Evolutionary conservation across 2,329 filamentous ascomycete genomes (phyloP).

Genomic region (Exophiala viscosa): DNA sequence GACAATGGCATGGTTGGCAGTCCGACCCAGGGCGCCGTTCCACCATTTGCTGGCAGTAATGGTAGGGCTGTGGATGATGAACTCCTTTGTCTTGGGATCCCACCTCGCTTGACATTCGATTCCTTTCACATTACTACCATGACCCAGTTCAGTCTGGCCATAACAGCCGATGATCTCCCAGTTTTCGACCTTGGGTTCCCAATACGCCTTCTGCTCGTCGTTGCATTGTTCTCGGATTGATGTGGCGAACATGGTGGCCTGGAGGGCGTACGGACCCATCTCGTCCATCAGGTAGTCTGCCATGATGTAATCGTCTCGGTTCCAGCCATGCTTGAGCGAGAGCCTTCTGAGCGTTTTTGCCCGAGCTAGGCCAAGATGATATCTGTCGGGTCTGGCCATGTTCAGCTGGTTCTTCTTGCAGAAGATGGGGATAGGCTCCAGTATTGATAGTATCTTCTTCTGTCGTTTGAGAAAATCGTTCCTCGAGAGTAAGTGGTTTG

Average conservation of each 20-base stretch:
- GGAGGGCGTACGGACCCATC: slow-evolving; percentile 50
- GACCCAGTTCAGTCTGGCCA: slow-evolving; percentile 51
- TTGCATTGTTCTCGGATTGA: slow-evolving; percentile 51
- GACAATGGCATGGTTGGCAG: slow-evolving; percentile 55
- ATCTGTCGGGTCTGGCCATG: slow-evolving; percentile 50
- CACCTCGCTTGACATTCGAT: slow-evolving; percentile 49
- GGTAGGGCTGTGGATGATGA: slow-evolving; percentile 50
- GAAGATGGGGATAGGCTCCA: slow-evolving; percentile 49
- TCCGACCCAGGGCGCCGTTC: slow-evolving; percentile 52
- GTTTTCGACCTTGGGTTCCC: slow-evolving; percentile 48
- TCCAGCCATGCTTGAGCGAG: slow-evolving; percentile 46
- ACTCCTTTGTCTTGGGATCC: slow-evolving; percentile 44
- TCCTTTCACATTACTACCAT: slow-evolving; percentile 52
- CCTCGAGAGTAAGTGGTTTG: slow-evolving; percentile 44
- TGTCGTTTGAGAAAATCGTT: slow-evolving; percentile 50
- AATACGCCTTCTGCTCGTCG: slow-evolving; percentile 46
- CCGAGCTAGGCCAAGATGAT: slow-evolving; percentile 51
- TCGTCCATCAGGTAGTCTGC: slow-evolving; percentile 52
- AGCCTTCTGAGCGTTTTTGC: slow-evolving; percentile 50
- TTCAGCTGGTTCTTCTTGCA: slow-evolving; percentile 50
- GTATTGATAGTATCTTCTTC: slow-evolving; percentile 42
- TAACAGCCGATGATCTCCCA: slow-evolving; percentile 53
- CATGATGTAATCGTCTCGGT: slow-evolving; percentile 50
- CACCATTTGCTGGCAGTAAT: slow-evolving; percentile 55
- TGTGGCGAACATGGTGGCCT: slow-evolving; percentile 50